A percentile compares a stretch with the other conserved stretches of the same genome.
These are phyloP conservation scores for Sanghuangporus baumii DNA, from an alignment of 1,284 basidiomycete genomes.

Conservation along the genomic window DNA sequence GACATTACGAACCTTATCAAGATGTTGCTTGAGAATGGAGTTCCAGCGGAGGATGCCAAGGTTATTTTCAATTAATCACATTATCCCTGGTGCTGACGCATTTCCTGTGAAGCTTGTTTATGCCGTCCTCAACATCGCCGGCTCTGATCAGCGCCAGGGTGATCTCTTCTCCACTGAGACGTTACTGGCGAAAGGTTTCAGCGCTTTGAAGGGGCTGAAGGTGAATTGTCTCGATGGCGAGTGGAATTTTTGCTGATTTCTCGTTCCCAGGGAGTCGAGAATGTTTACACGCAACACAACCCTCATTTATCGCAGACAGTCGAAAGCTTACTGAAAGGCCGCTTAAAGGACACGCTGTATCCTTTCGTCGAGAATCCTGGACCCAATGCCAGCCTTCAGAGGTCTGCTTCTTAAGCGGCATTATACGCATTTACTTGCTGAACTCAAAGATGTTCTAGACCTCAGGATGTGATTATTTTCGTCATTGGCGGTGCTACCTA, in stretches of 20 bases:
- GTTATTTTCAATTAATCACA: conserved; percentile 37
- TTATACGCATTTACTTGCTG: not conserved
- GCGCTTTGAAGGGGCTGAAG: conserved; percentile 93
- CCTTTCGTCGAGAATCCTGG: conserved; percentile 79
- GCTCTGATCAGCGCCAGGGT: conserved; percentile 94
- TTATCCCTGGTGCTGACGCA: not conserved
- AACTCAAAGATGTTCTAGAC: conserved; percentile 39
- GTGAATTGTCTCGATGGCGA: conserved; percentile 32
- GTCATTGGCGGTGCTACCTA: conserved; percentile 94
- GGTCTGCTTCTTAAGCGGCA: conserved; percentile 34
- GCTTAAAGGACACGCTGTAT: conserved; percentile 83
- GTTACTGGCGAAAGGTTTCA: conserved; percentile 90
- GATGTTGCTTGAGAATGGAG: conserved; percentile 75
- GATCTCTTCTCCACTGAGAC: conserved; percentile 97
- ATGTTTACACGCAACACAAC: conserved; percentile 97
- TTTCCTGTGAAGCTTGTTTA: conserved; percentile 71
- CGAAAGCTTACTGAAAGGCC: conserved; percentile 84
- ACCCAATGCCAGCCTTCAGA: conserved; percentile 61
- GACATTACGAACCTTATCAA: conserved; percentile 85
- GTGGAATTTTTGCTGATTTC: not conserved
- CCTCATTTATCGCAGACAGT: conserved; percentile 92
- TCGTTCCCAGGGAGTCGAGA: conserved; percentile 82
- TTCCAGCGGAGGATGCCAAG: conserved; percentile 78
- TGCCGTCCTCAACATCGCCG: conserved; percentile 89
- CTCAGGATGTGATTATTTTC: conserved; percentile 93